Evolutionary conservation across 164 flowering plant genomes (phyloP).

Genomic region (Paratinospora sagittata): DNA sequence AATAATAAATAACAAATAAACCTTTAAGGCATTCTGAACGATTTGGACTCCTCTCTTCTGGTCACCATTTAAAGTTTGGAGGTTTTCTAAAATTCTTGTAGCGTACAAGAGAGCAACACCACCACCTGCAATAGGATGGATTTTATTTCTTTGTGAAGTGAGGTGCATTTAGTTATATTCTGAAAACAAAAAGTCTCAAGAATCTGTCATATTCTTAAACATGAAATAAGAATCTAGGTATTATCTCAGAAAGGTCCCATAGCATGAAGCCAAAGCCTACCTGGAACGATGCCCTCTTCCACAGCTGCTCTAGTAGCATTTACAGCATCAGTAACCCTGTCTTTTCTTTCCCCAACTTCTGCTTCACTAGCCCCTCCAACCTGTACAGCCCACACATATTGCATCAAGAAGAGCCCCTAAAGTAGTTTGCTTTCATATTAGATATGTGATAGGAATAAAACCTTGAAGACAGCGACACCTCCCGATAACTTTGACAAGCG

Average conservation of each 20-base stretch:
- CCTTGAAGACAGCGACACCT: slow-evolving; percentile 90
- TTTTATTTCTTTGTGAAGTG: no score
- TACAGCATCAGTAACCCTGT: slow-evolving; percentile 76
- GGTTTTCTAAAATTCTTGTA: slow-evolving; percentile 51
- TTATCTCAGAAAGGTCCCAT: background rate
- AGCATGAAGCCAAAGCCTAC: slow-evolving; percentile 25
- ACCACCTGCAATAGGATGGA: slow-evolving; percentile 46
- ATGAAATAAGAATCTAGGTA: background rate
- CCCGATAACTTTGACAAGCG: slow-evolving; percentile 77
- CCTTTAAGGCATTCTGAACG: slow-evolving; percentile 80
- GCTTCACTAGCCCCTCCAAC: slow-evolving; percentile 86
- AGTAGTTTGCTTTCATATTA: background rate
- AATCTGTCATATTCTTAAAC: background rate
- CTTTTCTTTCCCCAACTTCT: slow-evolving; percentile 87
- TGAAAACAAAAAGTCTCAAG: background rate
- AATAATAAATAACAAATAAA: slow-evolving; percentile 14
- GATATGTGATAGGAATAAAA: slow-evolving; percentile 14
- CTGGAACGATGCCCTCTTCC: slow-evolving; percentile 92
- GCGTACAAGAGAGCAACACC: slow-evolving; percentile 89
- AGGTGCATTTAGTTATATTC: background rate
- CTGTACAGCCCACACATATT: slow-evolving; percentile 25
- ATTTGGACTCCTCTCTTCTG: slow-evolving; percentile 73
- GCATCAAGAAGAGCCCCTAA: background rate
- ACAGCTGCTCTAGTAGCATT: slow-evolving; percentile 90
- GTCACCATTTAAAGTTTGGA: slow-evolving; percentile 60